phyloP scores from a whole-genome alignment of 208 protist species.

The Porcisia deanei region DNA sequence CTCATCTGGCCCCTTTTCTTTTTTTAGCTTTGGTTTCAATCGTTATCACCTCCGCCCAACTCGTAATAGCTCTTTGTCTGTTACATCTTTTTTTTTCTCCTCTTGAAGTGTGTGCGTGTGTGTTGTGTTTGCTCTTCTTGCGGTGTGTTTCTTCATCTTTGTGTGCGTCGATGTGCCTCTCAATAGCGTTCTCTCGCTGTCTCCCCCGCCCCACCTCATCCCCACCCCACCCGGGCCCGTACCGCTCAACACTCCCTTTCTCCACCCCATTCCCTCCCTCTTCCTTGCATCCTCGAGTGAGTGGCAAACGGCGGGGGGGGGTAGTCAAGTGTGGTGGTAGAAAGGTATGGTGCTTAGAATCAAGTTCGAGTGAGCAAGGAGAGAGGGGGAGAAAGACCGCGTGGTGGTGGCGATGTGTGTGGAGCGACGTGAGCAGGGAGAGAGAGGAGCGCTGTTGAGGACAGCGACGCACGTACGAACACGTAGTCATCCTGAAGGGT shows the following conservation, averaged over 20 bases:
- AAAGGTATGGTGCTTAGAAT: background rate
- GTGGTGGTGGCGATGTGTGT: background rate
- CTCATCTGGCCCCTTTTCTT: background rate
- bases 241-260: background rate
- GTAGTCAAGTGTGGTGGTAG: background rate
- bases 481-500: background rate
- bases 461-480: background rate
- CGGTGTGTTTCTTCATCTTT: background rate
- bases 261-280: background rate
- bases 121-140: background rate
- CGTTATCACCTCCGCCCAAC: conserved; percentile 12
- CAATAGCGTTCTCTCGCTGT: background rate
- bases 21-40: background rate
- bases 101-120: background rate
- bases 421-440: background rate
- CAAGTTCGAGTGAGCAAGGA: background rate
- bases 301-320: background rate
- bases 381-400: background rate
- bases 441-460: background rate
- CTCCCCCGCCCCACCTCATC: background rate
- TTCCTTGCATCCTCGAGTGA: background rate
- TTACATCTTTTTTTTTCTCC: conserved; percentile 1
- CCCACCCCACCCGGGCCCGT: background rate
- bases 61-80: conserved; percentile 15
- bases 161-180: conserved; percentile 4